phyloP scores from a whole-genome alignment of 805 yeast species.

The Dipodascopsis uninucleata region DNA sequence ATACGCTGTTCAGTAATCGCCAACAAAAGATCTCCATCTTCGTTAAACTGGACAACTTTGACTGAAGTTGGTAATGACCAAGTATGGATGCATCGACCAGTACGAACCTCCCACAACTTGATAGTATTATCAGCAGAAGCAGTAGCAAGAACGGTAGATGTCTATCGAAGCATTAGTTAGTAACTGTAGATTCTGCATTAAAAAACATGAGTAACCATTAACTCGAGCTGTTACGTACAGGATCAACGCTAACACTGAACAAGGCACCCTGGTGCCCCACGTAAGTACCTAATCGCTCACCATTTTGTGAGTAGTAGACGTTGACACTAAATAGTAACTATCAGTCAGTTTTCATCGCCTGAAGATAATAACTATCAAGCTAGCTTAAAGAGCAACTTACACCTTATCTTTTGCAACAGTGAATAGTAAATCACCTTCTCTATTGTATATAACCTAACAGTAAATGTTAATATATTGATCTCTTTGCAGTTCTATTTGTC shows the following conservation, averaged over 20 bases:
- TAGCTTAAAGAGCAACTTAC: constrained; percentile 25
- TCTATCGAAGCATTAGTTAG: constrained; percentile 25
- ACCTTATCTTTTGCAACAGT: constrained; percentile 88
- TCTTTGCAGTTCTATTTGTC: too few relatives aligned
- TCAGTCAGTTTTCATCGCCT: neutral
- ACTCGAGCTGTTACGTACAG: constrained; percentile 26
- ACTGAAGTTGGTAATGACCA: constrained; percentile 83
- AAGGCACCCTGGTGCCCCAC: constrained; percentile 89
- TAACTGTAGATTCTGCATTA: too few relatives aligned
- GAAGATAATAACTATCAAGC: neutral
- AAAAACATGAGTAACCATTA: constrained; percentile 1
- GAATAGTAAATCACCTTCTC: constrained; percentile 90
- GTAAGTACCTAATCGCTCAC: constrained; percentile 93
- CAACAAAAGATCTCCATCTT: constrained; percentile 63
- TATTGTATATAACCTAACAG: constrained; percentile 74
- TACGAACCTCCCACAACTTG: constrained; percentile 77
- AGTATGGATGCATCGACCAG: constrained; percentile 69
- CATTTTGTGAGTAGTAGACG: constrained; percentile 92
- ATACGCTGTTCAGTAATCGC: constrained; percentile 87
- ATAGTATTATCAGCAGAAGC: constrained; percentile 88
- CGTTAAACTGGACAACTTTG: constrained; percentile 81
- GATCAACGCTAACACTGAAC: constrained; percentile 87
- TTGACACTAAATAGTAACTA: constrained; percentile 20
- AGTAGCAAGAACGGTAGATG: constrained; percentile 68
- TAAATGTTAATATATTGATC: too few relatives aligned